Base-by-base conservation (phyloP, 2,329 filamentous ascomycete genomes). In the Fusarium piperis region DNA sequence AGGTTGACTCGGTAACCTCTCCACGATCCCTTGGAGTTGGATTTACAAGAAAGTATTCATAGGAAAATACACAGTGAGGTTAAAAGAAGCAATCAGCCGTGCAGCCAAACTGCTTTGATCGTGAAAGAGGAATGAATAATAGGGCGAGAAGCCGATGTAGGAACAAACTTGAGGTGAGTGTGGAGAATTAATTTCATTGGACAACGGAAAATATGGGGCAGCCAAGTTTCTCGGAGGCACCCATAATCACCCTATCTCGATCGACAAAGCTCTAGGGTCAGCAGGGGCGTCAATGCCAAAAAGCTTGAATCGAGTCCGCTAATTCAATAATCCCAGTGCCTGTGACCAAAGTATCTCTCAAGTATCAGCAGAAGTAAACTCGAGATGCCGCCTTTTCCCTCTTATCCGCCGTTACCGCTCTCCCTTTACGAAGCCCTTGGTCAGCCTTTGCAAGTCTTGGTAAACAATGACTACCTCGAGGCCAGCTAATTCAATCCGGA, bases 321-420 rank as follows among this genome's bases (percentile, higher is more conserved):
- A 46, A 46, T 6, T 10, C 20, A 30, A 30, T 28, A 30, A 48
- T 16, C 35, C 12, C 48, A 33, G 18, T 6, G 4, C 18, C 26
- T n/a, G 2, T 2, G 15, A 35, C 16, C 30, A 33, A 35, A 23
- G 48, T 53, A 20, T 23, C 23, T 13, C 23, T 30, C 16, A 12
- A 6, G 20, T 44, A 44, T 20, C 39, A 9, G 16, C 44, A 2
- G n/a, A 11, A n/a, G n/a, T 48, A 28, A 44, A 15, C 39, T 26
- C 39, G 12, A 46, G 38, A 48, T 69, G 53, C 65, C 65, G 35
- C 15, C 35, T 18, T 30, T 51, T 51, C 44, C 44, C 44, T 51
- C 44, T 26, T 16, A 57, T 38, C 35, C 53, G 53, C 36, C 26
- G 3, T 41, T 41, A 33, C 55, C 55, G 55, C 36, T 12, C 23